Conservation (phyloP, 106 monocot genomes). For the Vanilla planifolia region DNA sequence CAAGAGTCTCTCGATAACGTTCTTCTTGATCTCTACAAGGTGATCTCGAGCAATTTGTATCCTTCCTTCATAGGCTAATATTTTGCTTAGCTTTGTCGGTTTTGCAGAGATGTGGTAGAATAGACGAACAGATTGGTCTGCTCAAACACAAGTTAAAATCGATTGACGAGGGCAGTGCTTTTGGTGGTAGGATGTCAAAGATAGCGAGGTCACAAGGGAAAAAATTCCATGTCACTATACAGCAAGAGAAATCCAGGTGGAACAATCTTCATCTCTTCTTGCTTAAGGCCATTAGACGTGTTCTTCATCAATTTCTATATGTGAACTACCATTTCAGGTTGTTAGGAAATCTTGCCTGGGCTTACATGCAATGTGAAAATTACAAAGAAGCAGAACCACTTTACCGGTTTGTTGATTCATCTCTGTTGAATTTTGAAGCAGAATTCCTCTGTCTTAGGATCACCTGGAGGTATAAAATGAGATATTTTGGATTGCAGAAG, state of each 20-base stretch:
- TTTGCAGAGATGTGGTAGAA: conserved; percentile 76
- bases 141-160: conserved; percentile 65
- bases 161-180: conserved; percentile 72
- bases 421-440: not conserved
- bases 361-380: conserved; percentile 87
- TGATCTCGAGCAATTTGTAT: not conserved
- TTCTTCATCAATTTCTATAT: not conserved
- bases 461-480: no score
- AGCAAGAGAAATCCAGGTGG: conserved; percentile 88
- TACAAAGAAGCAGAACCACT: conserved; percentile 73
- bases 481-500: conserved; percentile 9
- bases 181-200: conserved; percentile 88
- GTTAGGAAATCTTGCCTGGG: conserved; percentile 94
- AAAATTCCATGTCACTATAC: conserved; percentile 90
- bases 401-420: conserved; percentile 21
- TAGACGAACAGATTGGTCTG: conserved; percentile 79
- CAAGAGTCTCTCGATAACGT: conserved; percentile 97
- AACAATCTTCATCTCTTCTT: not conserved
- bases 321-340: not conserved
- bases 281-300: conserved; percentile 19
- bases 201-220: conserved; percentile 82
- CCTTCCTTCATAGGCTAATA: not conserved
- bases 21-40: conserved; percentile 94
- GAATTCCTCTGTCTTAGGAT: no score
- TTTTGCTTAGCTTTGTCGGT: not conserved